These are phyloP conservation scores for Evernia prunastri DNA, from an alignment of 495 filamentous ascomycete species.

Conservation along the genomic window DNA sequence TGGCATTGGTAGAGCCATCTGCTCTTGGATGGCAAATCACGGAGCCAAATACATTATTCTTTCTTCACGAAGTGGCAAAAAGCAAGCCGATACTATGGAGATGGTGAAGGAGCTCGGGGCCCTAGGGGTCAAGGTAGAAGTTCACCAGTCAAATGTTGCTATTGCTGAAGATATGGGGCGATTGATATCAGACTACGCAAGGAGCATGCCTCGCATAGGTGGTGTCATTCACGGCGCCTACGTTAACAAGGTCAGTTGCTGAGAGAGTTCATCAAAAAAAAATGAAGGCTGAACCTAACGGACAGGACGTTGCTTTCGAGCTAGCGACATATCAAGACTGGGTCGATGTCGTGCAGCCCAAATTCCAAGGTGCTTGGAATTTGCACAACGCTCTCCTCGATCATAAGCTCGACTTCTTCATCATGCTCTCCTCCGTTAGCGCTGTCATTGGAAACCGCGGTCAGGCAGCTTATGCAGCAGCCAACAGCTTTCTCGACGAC, in stretches of 20 bases:
- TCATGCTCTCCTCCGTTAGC: conserved; percentile 32
- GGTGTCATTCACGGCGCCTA: conserved; percentile 38
- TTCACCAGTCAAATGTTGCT: conserved; percentile 32
- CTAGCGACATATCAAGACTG: no score
- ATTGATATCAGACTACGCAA: conserved; percentile 12
- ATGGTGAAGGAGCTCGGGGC: conserved; percentile 21
- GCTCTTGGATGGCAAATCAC: conserved; percentile 28
- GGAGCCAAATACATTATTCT: conserved; percentile 33
- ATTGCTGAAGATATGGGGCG: conserved; percentile 28
- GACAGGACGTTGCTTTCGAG: no score
- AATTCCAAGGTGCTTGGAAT: conserved; percentile 21
- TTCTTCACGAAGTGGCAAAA: conserved; percentile 28
- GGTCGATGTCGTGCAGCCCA: conserved; percentile 25
- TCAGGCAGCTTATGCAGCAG: conserved; percentile 31
- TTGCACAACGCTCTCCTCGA: conserved; percentile 18
- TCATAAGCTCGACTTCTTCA: conserved; percentile 32
- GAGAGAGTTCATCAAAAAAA: conserved; percentile 27
- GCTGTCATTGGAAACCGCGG: conserved; percentile 25
- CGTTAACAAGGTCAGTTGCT: conserved; percentile 29
- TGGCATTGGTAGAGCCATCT: conserved; percentile 29
- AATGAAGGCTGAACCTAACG: conserved; percentile 28
- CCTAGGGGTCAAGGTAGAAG: conserved; percentile 23
- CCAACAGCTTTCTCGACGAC: conserved; percentile 29
- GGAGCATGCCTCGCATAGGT: conserved; percentile 30
- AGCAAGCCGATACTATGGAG: conserved; percentile 15